Evolutionary conservation across 352 stramenopile species (phyloP), one percentile per base, ranked within the genome.

Genomic region (Pythium coloratum): DNA sequence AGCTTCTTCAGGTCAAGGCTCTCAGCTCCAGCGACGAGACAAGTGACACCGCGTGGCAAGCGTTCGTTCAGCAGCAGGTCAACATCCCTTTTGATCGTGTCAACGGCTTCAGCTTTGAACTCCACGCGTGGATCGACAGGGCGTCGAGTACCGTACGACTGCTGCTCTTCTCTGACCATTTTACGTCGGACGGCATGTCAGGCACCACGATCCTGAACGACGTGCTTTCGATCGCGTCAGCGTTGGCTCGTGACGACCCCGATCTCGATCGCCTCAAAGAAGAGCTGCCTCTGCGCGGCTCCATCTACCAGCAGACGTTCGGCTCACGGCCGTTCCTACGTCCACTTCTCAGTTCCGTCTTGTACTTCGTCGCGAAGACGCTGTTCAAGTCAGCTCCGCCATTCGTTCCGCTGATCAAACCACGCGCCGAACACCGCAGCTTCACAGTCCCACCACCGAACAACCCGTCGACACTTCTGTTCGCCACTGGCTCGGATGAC

Each of bases 101-200:
- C 14, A 42, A 28, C 9, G 16, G 47, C 32, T 72, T 64, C 14
- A 47, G 16, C 16, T 67, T 62, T 44, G 18, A 7, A 63, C 57
- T 75, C 59, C 72, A 74, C 50, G 56, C 57, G 46, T 78, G 69
- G 67, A 42, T 47, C 0, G 58, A 67, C 26, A 34, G 67, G 6
- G 26, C 32, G 33, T 69, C 44, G 26, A 50, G 69, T 32, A 47
- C 54, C 4, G 72, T 67, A 6, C 76, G 77, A 0, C 72, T 89
- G 46, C 67, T 84, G 53, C 63, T 89, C 28, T 86, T 86, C 66
- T 80, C 75, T 3, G 72, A 81, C 42, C 75, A 85, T 64, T 81
- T 80, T 68, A 71, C 81, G 55, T 76, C 70, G 18, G 77, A 82
- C 56, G 75, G 75, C 20, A 73, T 34, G 7, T 82, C 77, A 9